Conservation (phyloP, 441 rosid species). For the Jatropha podagrica region DNA sequence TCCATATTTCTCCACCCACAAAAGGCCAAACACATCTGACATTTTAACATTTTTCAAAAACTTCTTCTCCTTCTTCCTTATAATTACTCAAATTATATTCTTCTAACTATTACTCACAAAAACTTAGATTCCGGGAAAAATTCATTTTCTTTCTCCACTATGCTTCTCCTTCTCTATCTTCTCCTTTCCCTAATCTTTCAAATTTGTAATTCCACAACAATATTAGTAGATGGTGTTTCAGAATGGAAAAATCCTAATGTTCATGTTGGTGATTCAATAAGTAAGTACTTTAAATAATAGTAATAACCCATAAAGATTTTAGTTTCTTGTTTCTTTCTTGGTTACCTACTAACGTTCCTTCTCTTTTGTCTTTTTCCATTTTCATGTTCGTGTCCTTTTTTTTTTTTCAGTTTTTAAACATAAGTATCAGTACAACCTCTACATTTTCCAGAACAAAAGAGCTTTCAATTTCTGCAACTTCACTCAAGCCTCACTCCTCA, state of each 20-base stretch:
- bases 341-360: constrained; percentile 16
- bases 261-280: constrained; percentile 65
- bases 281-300: constrained; percentile 38
- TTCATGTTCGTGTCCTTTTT: background rate
- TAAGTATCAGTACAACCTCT: constrained; percentile 63
- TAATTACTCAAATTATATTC: background rate
- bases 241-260: constrained; percentile 64
- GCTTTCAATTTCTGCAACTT: constrained; percentile 81
- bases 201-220: constrained; percentile 47
- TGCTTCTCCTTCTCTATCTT: constrained; percentile 33
- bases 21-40: constrained; percentile 35
- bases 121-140: background rate
- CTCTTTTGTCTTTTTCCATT: constrained; percentile 4
- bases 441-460: constrained; percentile 76
- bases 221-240: constrained; percentile 69
- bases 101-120: background rate
- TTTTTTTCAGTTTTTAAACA: constrained; percentile 63
- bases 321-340: background rate
- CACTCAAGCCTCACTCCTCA: constrained; percentile 73
- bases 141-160: background rate
- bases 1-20: constrained; percentile 27
- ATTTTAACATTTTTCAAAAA: constrained; percentile 23
- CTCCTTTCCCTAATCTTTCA: constrained; percentile 37
- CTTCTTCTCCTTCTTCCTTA: background rate
- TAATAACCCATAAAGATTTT: background rate